phyloP scores from a whole-genome alignment of 2,329 filamentous ascomycete genomes.

The Trichoderma gracile region DNA sequence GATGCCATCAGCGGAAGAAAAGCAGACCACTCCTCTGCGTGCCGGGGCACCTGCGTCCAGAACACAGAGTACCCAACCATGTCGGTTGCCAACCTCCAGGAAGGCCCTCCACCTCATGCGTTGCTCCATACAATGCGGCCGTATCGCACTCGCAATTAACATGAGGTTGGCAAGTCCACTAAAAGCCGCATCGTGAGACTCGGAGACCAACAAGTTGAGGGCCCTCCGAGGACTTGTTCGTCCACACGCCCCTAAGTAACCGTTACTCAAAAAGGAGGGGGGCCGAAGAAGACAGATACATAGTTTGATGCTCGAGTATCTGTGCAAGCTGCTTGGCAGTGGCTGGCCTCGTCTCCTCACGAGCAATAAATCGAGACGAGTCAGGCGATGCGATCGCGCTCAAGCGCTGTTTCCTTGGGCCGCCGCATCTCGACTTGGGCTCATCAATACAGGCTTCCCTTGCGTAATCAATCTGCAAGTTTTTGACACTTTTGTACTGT shows the following conservation, averaged over 20 bases:
- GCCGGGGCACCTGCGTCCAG: background rate
- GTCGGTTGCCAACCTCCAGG: background rate
- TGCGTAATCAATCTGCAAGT: background rate
- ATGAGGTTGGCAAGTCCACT: conserved; percentile 17
- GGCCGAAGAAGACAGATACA: too few relatives aligned
- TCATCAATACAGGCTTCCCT: background rate
- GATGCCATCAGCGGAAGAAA: conserved; percentile 15
- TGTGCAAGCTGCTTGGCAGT: background rate
- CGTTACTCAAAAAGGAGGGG: background rate
- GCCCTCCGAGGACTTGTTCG: background rate
- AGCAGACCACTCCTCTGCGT: conserved; percentile 10
- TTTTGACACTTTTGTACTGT: background rate
- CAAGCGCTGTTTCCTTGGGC: too few relatives aligned
- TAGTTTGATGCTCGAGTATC: too few relatives aligned
- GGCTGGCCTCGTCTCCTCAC: background rate
- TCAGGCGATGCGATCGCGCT: background rate
- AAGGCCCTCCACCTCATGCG: conserved; percentile 6
- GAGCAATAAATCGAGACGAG: background rate
- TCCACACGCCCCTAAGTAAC: background rate
- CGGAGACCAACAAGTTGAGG: background rate
- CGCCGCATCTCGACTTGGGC: background rate
- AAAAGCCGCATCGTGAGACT: conserved; percentile 18
- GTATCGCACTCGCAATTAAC: conserved; percentile 12
- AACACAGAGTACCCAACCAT: background rate
- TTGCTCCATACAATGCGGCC: background rate